Evolutionary conservation across 164 flowering plant genomes (phyloP).

Genomic region (Hamamelis virginiana): DNA sequence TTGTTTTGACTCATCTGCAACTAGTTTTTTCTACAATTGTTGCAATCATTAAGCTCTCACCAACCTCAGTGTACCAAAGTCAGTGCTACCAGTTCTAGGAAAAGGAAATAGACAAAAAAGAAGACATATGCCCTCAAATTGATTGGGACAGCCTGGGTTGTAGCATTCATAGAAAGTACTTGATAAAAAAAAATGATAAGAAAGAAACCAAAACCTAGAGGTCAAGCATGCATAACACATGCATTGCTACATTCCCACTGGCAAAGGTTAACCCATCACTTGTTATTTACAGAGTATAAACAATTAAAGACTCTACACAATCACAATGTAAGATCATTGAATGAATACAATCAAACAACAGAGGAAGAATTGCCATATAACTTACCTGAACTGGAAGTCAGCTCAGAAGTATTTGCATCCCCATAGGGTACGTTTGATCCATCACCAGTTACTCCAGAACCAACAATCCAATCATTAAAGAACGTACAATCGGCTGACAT

Average conservation of each 20-base stretch:
- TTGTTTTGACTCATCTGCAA: too few relatives aligned
- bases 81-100: not conserved
- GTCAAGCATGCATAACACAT: not conserved
- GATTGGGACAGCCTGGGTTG: not conserved
- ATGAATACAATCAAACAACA: slow-evolving; percentile 4
- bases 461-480: slow-evolving; percentile 55
- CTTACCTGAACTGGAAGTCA: slow-evolving; percentile 45
- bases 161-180: not conserved
- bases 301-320: not conserved
- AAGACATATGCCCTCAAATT: not conserved
- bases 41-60: not conserved
- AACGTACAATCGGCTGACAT: slow-evolving; percentile 74
- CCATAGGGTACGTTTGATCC: slow-evolving; percentile 18
- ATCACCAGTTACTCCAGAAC: slow-evolving; percentile 34
- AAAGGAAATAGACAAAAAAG: not conserved
- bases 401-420: slow-evolving; percentile 27
- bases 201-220: not conserved
- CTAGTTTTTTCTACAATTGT: not conserved
- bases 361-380: not conserved
- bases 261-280: not conserved
- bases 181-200: too few relatives aligned
- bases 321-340: not conserved
- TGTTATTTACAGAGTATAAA: not conserved
- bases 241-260: too few relatives aligned
- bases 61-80: not conserved